Evolutionary conservation across 257 asterid species (phyloP), one percentile per base, ranked within the genome.

Genomic region (Primulina eburnea): DNA sequence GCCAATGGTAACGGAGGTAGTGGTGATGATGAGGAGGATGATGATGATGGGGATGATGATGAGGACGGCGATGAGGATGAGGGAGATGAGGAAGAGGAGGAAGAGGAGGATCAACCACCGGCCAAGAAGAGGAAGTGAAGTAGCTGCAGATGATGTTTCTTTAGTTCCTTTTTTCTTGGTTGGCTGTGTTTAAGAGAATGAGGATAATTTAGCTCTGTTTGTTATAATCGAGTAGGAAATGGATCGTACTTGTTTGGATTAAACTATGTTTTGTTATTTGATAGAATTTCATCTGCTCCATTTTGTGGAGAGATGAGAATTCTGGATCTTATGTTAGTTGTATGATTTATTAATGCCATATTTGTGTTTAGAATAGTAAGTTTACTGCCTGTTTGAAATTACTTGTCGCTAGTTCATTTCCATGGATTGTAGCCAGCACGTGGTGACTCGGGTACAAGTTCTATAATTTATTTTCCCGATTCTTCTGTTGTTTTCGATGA

Each of bases 41-140:
- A 47, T 47, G 56, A 16, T 16, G 20, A 28, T 28, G 30, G 4
- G 1, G 55, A 14, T 0, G 94, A 67, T 0, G 96, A 69, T 0
- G 90, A 76, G 0, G 96, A 78, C 0, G 94, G 80, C 0, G 96
- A 76, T 0, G 97, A 77, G 0, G 90, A 82, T 0, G 95, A 80
- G 0, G 89, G 83, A 0, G 96, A 89, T 0, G 90, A 85, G 0
- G 96, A 89, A 2, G 96, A 90, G 0, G 57, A 50, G 21, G 57
- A 50, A 0, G 95, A 90, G 7, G 95, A 86, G 77, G 89, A 90
- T 21, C 86, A 88, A 76, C 97, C 97, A 69, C 97, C 97, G 4
- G 84, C 95, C 88, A 79, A 90, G 57, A 50, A 50, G 57, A 50
- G 57, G 21, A 50, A 50, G 57, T 50, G 57, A 50, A 43, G 21